phyloP scores from a whole-genome alignment of 768 basidiomycete genomes.

The Tylopilus felleus region DNA sequence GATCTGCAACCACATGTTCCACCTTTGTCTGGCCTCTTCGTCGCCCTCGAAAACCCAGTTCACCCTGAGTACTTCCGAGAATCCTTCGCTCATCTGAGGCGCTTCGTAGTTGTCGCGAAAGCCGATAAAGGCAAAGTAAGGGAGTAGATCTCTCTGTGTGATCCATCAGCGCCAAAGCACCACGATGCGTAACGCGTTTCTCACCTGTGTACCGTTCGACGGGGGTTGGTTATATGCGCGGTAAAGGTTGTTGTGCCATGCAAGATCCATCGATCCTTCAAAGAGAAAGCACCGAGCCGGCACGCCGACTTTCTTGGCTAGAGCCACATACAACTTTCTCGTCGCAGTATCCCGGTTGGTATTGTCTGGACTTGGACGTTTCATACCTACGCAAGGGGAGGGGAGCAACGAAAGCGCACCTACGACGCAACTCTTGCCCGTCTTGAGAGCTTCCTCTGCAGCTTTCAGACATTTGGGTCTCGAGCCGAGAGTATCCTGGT shows the following conservation, averaged over 20 bases:
- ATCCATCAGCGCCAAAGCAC: background rate
- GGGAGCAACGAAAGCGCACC: conserved; percentile 43
- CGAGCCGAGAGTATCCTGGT: conserved; percentile 80
- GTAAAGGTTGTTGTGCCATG: conserved; percentile 93
- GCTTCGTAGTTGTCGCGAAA: conserved; percentile 65
- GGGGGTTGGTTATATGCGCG: conserved; percentile 64
- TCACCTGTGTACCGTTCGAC: conserved; percentile 23
- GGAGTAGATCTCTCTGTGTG: conserved; percentile 47
- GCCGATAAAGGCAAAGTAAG: conserved; percentile 54
- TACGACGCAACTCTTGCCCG: conserved; percentile 68
- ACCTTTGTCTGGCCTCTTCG: conserved; percentile 64
- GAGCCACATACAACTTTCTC: conserved; percentile 65
- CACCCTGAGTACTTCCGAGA: conserved; percentile 68
- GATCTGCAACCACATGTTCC: conserved; percentile 86
- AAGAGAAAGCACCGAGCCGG: conserved; percentile 73
- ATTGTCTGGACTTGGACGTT: conserved; percentile 56
- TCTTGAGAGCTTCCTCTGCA: conserved; percentile 50
- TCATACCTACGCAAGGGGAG: background rate
- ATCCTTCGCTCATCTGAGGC: conserved; percentile 68
- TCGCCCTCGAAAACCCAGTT: conserved; percentile 80
- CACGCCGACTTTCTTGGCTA: conserved; percentile 55
- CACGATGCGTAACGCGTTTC: background rate
- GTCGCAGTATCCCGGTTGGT: conserved; percentile 80
- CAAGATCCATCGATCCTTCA: conserved; percentile 70
- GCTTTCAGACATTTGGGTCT: conserved; percentile 71